Percentiles rank a stretch among this genome's conserved stretches.
phyloP scores from a whole-genome alignment of 345 rosid genomes.

The Orychophragmus violaceus region DNA sequence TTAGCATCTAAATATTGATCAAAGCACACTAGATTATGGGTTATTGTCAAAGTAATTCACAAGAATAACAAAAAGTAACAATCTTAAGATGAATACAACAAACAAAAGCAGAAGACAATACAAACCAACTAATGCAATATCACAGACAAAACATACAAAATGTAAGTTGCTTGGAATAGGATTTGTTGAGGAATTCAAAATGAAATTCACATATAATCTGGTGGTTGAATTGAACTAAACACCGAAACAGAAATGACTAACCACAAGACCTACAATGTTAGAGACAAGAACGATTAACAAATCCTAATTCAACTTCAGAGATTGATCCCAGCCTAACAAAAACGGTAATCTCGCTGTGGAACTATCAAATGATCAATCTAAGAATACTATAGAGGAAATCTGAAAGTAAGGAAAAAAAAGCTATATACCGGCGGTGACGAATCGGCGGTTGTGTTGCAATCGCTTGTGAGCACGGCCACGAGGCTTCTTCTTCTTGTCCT shows the following conservation, averaged over 20 bases:
- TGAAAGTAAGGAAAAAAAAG: not conserved
- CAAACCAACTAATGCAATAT: too few relatives aligned
- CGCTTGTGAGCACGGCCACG: constrained; percentile 17
- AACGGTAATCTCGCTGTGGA: too few relatives aligned
- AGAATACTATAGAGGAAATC: not conserved
- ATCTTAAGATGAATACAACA: not conserved
- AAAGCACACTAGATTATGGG: not conserved
- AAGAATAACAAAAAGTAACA: not conserved
- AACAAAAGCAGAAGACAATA: too few relatives aligned
- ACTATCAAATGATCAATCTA: not conserved
- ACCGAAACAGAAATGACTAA: too few relatives aligned
- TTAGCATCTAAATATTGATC: not conserved
- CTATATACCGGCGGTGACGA: constrained; percentile 15
- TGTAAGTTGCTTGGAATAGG: too few relatives aligned
- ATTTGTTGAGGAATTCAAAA: too few relatives aligned
- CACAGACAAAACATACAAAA: too few relatives aligned
- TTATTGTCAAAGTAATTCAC: not conserved
- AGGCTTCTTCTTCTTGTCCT: constrained; percentile 9
- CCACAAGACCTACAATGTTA: too few relatives aligned
- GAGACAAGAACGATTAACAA: not conserved
- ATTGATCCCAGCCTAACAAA: not conserved
- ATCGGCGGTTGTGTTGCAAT: constrained; percentile 9
- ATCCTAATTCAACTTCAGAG: not conserved
- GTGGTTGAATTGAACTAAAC: too few relatives aligned
- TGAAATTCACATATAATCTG: too few relatives aligned